These are phyloP conservation scores for Lipomyces yarrowii DNA, from an alignment of 1,139 yeast species.

Conservation along the genomic window DNA sequence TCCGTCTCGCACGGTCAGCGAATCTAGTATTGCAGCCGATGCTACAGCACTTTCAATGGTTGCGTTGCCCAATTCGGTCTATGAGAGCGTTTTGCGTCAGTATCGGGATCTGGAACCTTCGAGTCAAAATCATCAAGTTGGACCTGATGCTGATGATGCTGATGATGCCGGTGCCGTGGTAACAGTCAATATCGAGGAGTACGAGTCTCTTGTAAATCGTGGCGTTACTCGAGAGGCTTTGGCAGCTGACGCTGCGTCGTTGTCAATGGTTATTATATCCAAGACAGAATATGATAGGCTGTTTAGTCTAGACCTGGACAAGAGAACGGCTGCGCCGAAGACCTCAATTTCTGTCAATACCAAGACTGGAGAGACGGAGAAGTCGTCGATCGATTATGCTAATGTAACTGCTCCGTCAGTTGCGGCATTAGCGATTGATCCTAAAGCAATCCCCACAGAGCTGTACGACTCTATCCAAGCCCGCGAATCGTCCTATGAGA, in stretches of 20 bases:
- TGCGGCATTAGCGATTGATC: too few relatives aligned
- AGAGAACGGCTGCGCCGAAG: too few relatives aligned
- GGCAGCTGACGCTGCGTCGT: constrained; percentile 5
- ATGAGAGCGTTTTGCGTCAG: background rate
- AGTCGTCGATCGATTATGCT: too few relatives aligned
- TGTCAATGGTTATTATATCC: constrained; percentile 3
- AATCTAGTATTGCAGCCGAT: constrained; percentile 7
- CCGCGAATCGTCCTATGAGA: too few relatives aligned
- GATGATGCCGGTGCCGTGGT: background rate
- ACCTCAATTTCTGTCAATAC: background rate
- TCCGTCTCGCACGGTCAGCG: background rate
- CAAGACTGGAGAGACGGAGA: background rate
- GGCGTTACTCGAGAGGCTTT: constrained; percentile 4
- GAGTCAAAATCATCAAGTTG: background rate
- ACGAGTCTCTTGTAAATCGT: background rate
- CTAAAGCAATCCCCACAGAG: too few relatives aligned
- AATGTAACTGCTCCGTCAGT: too few relatives aligned
- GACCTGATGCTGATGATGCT: background rate
- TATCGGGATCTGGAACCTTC: background rate
- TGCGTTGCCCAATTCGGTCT: constrained; percentile 10
- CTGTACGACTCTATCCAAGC: too few relatives aligned
- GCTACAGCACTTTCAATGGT: constrained; percentile 18
- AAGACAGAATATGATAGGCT: background rate
- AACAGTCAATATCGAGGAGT: constrained; percentile 1
- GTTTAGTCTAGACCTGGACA: background rate